These are phyloP conservation scores for Diplodia scrobiculata DNA, from an alignment of 2,329 filamentous ascomycete species.

Conservation along the genomic window DNA sequence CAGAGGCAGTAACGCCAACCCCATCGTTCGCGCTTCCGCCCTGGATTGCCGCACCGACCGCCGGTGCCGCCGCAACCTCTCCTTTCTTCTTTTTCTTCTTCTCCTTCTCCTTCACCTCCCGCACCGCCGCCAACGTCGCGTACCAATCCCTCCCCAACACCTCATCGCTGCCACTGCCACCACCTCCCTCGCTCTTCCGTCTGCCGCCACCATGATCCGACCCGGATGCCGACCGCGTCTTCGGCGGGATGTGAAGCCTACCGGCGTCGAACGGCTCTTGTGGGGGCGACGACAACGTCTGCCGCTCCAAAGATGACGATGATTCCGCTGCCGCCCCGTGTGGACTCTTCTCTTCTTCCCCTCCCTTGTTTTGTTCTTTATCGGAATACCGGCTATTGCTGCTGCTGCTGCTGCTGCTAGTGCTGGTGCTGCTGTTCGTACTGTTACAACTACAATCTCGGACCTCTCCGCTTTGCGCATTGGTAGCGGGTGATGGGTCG, in stretches of 20 bases:
- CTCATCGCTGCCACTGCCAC: neutral
- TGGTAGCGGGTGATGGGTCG: too few species aligned
- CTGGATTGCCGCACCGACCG: too few species aligned
- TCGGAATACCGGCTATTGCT: neutral
- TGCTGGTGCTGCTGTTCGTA: neutral
- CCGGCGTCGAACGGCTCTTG: slow-evolving; percentile 1
- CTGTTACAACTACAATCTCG: neutral
- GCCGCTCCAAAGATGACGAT: neutral
- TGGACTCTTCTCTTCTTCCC: neutral
- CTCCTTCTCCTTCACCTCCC: neutral
- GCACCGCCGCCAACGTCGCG: neutral
- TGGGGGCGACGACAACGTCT: neutral
- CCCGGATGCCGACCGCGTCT: neutral
- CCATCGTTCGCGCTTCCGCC: neutral
- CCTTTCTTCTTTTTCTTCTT: too few species aligned
- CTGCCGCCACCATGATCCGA: too few species aligned
- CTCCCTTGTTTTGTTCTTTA: neutral
- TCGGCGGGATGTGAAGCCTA: slow-evolving; percentile 7
- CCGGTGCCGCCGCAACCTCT: too few species aligned
- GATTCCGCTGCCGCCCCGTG: neutral
- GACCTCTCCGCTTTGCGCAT: neutral
- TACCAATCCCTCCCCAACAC: neutral
- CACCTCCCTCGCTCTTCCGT: neutral
- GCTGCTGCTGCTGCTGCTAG: neutral
- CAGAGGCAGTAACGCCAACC: neutral